phyloP scores from a whole-genome alignment of 345 rosid genomes.

The Fremontodendron californicum region DNA sequence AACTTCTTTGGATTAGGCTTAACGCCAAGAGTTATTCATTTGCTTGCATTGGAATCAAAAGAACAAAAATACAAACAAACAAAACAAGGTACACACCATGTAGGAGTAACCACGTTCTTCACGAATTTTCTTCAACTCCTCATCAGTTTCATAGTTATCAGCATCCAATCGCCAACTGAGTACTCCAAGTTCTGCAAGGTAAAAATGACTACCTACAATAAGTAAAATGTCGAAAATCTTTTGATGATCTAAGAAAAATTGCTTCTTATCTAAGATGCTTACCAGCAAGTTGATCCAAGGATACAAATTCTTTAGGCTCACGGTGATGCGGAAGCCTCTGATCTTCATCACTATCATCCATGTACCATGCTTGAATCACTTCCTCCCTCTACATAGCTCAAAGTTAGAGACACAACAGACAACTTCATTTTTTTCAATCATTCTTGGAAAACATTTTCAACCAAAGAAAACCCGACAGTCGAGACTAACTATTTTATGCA shows the following conservation, averaged over 20 bases:
- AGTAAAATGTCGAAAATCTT: neutral
- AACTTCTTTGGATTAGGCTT: neutral
- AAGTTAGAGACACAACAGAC: neutral
- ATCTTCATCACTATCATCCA: constrained; percentile 80
- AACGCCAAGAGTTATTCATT: neutral
- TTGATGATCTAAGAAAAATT: neutral
- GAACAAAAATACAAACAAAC: neutral
- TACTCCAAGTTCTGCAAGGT: constrained; percentile 73
- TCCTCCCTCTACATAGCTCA: constrained; percentile 52
- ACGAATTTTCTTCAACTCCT: constrained; percentile 81
- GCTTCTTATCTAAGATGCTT: constrained; percentile 11
- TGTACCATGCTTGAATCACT: constrained; percentile 87
- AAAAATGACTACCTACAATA: neutral
- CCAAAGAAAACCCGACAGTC: neutral
- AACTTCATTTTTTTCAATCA: neutral
- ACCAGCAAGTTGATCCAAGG: constrained; percentile 75
- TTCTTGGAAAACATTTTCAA: neutral
- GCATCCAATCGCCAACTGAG: constrained; percentile 93
- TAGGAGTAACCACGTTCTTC: constrained; percentile 87
- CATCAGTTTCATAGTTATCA: constrained; percentile 80
- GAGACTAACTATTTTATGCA: neutral
- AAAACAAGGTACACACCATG: constrained; percentile 43
- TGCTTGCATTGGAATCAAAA: neutral
- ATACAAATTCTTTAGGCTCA: constrained; percentile 73
- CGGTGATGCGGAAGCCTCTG: constrained; percentile 92